phyloP scores from a whole-genome alignment of 345 rosid genomes.

The Durio zibethinus region DNA sequence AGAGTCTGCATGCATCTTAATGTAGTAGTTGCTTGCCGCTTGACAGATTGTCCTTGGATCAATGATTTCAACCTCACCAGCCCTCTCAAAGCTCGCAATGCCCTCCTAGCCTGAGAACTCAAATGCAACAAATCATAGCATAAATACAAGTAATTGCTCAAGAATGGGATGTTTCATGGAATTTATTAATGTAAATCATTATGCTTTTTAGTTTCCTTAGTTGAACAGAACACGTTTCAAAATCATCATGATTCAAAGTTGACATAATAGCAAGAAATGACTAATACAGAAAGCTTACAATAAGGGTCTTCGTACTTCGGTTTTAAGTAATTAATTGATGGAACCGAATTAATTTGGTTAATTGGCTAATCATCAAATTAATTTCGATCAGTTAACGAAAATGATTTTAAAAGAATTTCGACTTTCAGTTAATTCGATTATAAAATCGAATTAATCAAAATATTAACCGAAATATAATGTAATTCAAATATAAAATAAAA shows the following conservation, averaged over 20 bases:
- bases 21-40: conserved; percentile 75
- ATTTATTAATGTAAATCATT: background rate
- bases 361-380: no score
- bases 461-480: no score
- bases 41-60: conserved; percentile 68
- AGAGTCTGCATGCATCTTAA: conserved; percentile 88
- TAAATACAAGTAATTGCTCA: conserved; percentile 4
- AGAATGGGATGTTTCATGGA: background rate
- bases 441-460: no score
- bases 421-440: no score
- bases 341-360: no score
- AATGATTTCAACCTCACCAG: conserved; percentile 73
- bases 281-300: background rate
- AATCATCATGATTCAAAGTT: background rate
- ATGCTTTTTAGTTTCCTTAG: background rate
- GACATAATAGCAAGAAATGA: background rate
- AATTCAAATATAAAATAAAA: no score
- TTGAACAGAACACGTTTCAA: background rate
- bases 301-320: no score
- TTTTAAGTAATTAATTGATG: no score
- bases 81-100: conserved; percentile 83
- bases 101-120: conserved; percentile 72
- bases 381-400: no score
- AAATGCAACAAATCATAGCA: conserved; percentile 16
- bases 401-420: no score